Percentiles rank a stretch among this genome's conserved stretches.
Evolutionary conservation across 345 rosid species (phyloP).

Genomic region (Lepidium didymum): DNA sequence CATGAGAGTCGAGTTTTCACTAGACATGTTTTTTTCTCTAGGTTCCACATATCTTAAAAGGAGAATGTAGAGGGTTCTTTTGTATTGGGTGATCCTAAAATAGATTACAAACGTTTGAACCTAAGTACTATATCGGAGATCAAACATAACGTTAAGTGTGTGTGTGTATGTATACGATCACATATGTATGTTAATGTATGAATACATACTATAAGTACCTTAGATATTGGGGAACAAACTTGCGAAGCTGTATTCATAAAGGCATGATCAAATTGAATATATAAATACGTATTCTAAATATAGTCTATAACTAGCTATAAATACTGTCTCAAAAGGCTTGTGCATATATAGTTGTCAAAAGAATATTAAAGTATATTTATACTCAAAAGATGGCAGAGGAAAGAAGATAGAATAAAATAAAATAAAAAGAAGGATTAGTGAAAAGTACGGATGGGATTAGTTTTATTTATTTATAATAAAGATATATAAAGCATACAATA

Average conservation of each 20-base stretch:
- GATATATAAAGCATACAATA: constrained; percentile 22
- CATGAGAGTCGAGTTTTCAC: background rate
- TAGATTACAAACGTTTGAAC: background rate
- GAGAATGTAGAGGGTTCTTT: background rate
- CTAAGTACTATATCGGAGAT: background rate
- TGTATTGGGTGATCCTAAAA: background rate
- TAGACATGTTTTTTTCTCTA: background rate
- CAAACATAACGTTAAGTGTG: background rate
- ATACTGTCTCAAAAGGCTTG: constrained; percentile 17
- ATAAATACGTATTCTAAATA: constrained; percentile 8
- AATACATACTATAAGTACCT: too few species aligned
- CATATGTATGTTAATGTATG: background rate
- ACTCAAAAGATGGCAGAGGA: constrained; percentile 14
- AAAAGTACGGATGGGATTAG: constrained; percentile 3
- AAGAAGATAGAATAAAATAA: constrained; percentile 12
- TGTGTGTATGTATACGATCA: background rate
- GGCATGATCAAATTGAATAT: background rate
- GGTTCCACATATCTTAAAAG: background rate
- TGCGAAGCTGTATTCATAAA: background rate
- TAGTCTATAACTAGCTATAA: background rate
- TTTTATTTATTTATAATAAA: background rate
- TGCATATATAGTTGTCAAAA: constrained; percentile 27
- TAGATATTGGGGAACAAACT: background rate
- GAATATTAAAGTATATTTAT: background rate
- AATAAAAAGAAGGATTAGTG: background rate